Evolutionary conservation across 495 filamentous ascomycete species (phyloP).

Genomic region (Annulohypoxylon moriforme): DNA sequence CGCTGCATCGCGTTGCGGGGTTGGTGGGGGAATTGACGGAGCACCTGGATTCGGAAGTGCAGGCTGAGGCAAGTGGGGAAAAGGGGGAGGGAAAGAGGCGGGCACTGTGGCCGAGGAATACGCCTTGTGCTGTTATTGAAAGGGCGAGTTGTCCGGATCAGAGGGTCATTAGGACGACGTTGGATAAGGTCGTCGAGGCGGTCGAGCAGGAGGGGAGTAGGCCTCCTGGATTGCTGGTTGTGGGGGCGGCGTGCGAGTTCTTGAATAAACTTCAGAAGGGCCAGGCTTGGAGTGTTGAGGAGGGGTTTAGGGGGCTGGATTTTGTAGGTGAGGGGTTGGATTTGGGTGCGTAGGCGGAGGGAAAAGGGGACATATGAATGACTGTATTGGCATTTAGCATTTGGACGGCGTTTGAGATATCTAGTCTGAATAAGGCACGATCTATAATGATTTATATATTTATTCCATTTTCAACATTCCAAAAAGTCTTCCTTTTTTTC

Average conservation of each 20-base stretch:
- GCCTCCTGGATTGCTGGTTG: slow-evolving; percentile 90
- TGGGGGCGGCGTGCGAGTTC: slow-evolving; percentile 85
- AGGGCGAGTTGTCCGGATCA: slow-evolving; percentile 95
- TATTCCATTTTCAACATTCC: not conserved
- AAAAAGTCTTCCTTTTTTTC: no score
- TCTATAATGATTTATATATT: not conserved
- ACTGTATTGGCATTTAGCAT: not conserved
- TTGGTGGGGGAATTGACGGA: slow-evolving; percentile 74
- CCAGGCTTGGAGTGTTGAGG: slow-evolving; percentile 86
- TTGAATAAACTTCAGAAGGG: slow-evolving; percentile 65
- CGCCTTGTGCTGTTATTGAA: slow-evolving; percentile 92
- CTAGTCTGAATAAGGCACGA: not conserved
- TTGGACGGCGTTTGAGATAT: slow-evolving; percentile 19
- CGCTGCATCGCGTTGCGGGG: slow-evolving; percentile 81
- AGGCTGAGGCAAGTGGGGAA: slow-evolving; percentile 50
- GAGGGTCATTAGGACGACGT: slow-evolving; percentile 86
- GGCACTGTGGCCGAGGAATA: slow-evolving; percentile 62
- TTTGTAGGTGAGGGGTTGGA: slow-evolving; percentile 46
- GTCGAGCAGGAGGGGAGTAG: slow-evolving; percentile 90
- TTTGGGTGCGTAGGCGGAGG: slow-evolving; percentile 15
- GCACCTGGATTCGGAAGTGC: slow-evolving; percentile 47
- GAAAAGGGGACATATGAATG: not conserved
- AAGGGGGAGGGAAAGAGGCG: slow-evolving; percentile 38
- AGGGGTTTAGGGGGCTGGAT: slow-evolving; percentile 81
- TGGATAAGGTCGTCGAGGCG: slow-evolving; percentile 80